Conservation (phyloP, 345 rosid genomes). For the Eucalyptus cloeziana region DNA sequence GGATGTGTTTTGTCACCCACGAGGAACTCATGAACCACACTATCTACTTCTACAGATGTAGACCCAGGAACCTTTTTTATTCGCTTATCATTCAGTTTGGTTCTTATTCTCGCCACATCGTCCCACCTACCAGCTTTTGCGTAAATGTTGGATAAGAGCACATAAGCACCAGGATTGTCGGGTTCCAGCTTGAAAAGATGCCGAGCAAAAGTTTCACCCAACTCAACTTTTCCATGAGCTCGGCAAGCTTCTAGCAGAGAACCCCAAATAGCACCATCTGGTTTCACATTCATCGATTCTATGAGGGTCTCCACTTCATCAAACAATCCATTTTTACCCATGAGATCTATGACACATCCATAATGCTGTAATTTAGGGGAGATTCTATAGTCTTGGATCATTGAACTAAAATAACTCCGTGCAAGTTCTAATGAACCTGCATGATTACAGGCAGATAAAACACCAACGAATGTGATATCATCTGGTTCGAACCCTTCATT, state of each 20-base stretch:
- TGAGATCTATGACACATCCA: conserved; percentile 68
- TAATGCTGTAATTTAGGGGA: conserved; percentile 62
- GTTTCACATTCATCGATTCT: conserved; percentile 37
- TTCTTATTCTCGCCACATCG: conserved; percentile 49
- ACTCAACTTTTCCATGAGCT: conserved; percentile 30
- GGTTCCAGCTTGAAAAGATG: conserved; percentile 44
- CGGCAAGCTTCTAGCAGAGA: conserved; percentile 65
- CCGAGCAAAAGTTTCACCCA: conserved; percentile 45
- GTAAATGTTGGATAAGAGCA: conserved; percentile 75
- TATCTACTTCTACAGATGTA: conserved; percentile 58
- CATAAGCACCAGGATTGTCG: conserved; percentile 42
- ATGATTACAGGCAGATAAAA: conserved; percentile 67
- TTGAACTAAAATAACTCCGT: conserved; percentile 30
- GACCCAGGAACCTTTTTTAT: conserved; percentile 74
- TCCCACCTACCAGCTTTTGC: conserved; percentile 68
- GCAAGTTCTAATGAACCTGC: conserved; percentile 56
- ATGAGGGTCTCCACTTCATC: conserved; percentile 50
- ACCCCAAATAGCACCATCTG: conserved; percentile 73
- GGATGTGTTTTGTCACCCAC: conserved; percentile 62
- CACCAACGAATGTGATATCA: conserved; percentile 54
- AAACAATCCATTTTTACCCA: conserved; percentile 52
- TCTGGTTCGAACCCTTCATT: conserved; percentile 42
- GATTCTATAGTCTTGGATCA: conserved; percentile 36
- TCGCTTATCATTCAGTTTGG: conserved; percentile 38
- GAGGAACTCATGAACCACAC: conserved; percentile 68